Conservation (phyloP, 306 rosid species). For the Sphenostylis stenocarpa region DNA sequence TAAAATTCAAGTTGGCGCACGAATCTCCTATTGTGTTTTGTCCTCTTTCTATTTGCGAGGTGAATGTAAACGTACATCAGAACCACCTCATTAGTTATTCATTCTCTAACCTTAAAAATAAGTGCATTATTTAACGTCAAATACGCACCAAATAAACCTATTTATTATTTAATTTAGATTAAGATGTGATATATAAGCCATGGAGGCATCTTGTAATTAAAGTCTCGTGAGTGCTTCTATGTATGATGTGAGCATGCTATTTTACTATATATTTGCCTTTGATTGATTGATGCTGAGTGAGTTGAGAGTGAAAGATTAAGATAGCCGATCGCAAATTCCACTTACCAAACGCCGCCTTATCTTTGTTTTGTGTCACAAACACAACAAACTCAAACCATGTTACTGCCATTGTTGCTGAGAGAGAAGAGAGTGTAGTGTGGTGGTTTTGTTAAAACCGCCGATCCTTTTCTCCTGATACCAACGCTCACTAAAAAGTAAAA, state of each 20-base stretch:
- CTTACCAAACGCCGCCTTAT: slow-evolving; percentile 24
- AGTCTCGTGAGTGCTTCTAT: slow-evolving; percentile 2
- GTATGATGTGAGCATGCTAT: slow-evolving; percentile 8
- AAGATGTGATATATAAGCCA: not conserved
- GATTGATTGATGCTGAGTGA: slow-evolving; percentile 21
- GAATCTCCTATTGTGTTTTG: too few species aligned
- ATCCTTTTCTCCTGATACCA: slow-evolving; percentile 40
- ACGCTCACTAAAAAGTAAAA: not conserved
- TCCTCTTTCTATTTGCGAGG: too few species aligned
- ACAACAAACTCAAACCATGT: not conserved
- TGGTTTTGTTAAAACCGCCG: slow-evolving; percentile 48
- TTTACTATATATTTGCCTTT: not conserved
- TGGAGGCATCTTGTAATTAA: not conserved
- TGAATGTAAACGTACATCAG: too few species aligned
- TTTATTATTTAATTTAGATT: not conserved
- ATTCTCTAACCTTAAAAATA: not conserved
- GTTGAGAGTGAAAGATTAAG: slow-evolving; percentile 35
- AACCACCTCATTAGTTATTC: too few species aligned
- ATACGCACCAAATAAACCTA: too few species aligned
- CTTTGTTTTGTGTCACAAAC: not conserved
- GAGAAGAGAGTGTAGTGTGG: not conserved
- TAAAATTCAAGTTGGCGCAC: too few species aligned
- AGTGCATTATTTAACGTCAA: not conserved
- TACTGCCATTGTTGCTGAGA: slow-evolving; percentile 30
- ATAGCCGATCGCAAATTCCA: slow-evolving; percentile 33